Evolutionary conservation across 805 yeast species (phyloP).

Genomic region (Nematodospora valgi): DNA sequence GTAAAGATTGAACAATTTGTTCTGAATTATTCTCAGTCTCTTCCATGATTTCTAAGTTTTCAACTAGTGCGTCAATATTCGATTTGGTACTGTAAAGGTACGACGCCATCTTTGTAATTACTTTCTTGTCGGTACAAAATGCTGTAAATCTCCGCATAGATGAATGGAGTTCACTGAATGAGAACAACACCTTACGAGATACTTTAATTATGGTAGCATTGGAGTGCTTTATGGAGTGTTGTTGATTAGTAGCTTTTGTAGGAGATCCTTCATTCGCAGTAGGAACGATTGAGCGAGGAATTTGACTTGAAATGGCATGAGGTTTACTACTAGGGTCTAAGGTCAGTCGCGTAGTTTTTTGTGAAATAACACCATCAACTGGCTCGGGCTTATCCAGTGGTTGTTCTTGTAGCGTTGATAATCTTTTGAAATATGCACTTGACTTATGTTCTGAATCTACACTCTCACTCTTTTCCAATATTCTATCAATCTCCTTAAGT

Average conservation of each 20-base stretch:
- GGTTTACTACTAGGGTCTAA: constrained; percentile 3
- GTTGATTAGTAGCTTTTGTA: constrained; percentile 6
- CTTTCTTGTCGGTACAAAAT: constrained; percentile 53
- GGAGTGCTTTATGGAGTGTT: constrained; percentile 9
- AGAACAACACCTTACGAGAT: constrained; percentile 59
- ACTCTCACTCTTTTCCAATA: constrained; percentile 34
- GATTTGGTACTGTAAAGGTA: constrained; percentile 50
- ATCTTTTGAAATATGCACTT: constrained; percentile 61
- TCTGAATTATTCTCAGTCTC: constrained; percentile 30
- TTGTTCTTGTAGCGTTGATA: constrained; percentile 60
- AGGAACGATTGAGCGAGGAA: background rate
- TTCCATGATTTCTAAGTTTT: constrained; percentile 48
- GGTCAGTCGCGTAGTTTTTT: background rate
- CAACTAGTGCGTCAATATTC: constrained; percentile 55
- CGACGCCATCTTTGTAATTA: constrained; percentile 53
- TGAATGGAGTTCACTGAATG: constrained; percentile 63
- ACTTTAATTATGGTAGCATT: constrained; percentile 33
- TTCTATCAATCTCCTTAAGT: constrained; percentile 30
- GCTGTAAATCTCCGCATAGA: constrained; percentile 55
- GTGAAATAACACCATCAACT: background rate
- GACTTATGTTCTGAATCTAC: constrained; percentile 48
- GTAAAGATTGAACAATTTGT: constrained; percentile 27
- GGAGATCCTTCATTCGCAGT: constrained; percentile 8
- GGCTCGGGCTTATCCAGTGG: constrained; percentile 27
- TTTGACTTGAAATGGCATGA: background rate